Evolutionary conservation across 2,329 filamentous ascomycete genomes (phyloP).

Genomic region (Ophiostoma ips): DNA sequence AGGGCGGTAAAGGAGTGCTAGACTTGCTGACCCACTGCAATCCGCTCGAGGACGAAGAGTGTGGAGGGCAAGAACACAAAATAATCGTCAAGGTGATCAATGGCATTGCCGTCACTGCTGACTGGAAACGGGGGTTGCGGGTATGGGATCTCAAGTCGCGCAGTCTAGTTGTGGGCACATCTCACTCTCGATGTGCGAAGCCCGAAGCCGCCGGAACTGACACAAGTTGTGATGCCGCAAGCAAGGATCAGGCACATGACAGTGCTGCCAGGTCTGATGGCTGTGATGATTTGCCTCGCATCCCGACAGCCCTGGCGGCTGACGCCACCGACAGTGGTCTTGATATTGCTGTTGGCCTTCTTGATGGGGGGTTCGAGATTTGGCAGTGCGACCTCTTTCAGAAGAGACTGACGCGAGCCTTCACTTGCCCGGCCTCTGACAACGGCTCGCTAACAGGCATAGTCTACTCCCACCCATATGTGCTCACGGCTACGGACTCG

Average conservation of each 20-base stretch:
- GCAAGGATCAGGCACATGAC: not conserved
- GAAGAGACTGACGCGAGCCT: conserved; percentile 32
- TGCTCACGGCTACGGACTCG: conserved; percentile 63
- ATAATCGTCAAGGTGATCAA: conserved; percentile 68
- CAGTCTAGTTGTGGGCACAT: conserved; percentile 39
- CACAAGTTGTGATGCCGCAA: not conserved
- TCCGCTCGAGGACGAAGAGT: conserved; percentile 15
- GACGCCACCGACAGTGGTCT: conserved; percentile 38
- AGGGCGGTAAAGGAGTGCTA: not conserved
- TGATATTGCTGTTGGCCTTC: conserved; percentile 54
- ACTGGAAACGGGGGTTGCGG: conserved; percentile 53
- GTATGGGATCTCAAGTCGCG: conserved; percentile 63
- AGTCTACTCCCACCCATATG: conserved; percentile 59
- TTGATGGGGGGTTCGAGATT: conserved; percentile 55
- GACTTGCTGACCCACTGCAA: conserved; percentile 24
- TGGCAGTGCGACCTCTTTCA: conserved; percentile 42
- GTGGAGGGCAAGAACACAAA: too few relatives aligned
- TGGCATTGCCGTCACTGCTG: conserved; percentile 65
- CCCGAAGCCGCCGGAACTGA: not conserved
- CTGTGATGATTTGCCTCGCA: conserved; percentile 5
- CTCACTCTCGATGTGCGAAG: conserved; percentile 16
- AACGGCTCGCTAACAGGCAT: conserved; percentile 56
- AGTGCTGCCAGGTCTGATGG: not conserved
- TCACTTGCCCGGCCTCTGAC: conserved; percentile 46
- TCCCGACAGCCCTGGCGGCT: conserved; percentile 52